A percentile compares a stretch with the other conserved stretches of the same genome.
phyloP scores from a whole-genome alignment of 805 yeast species.

The Candida railenensis region DNA sequence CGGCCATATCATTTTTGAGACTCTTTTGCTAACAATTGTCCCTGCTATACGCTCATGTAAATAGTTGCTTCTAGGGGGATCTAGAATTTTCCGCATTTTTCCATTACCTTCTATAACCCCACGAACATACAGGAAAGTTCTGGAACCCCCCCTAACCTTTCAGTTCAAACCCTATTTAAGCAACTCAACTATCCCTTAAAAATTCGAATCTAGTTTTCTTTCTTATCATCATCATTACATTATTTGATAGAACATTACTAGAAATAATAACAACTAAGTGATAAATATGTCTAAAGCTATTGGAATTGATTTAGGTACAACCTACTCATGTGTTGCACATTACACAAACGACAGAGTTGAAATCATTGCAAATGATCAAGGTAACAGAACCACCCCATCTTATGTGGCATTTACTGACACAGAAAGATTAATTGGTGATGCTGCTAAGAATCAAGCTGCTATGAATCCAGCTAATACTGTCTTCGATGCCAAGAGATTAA shows the following conservation, averaged over 20 bases:
- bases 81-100: not conserved
- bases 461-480: slow-evolving; percentile 93
- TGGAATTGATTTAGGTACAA: slow-evolving; percentile 97
- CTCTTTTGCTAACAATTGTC: not conserved
- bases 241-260: too few species aligned
- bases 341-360: slow-evolving; percentile 78
- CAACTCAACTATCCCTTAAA: not conserved
- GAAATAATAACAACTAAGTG: too few species aligned
- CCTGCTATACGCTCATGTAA: not conserved
- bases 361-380: slow-evolving; percentile 95
- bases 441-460: slow-evolving; percentile 98
- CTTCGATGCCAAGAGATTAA: slow-evolving; percentile 93
- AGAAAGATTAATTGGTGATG: slow-evolving; percentile 95
- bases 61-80: not conserved
- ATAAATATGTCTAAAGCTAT: slow-evolving; percentile 37
- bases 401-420: slow-evolving; percentile 95
- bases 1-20: not conserved
- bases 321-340: slow-evolving; percentile 93
- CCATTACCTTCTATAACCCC: not conserved
- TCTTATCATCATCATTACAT: too few species aligned
- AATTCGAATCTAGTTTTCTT: too few species aligned
- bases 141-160: not conserved
- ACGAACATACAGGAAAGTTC: slow-evolving; percentile 1
- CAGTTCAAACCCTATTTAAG: not conserved
- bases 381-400: slow-evolving; percentile 97